These are phyloP conservation scores for Scedosporium dehoogii DNA, from an alignment of 2,329 filamentous ascomycete species.

Conservation along the genomic window DNA sequence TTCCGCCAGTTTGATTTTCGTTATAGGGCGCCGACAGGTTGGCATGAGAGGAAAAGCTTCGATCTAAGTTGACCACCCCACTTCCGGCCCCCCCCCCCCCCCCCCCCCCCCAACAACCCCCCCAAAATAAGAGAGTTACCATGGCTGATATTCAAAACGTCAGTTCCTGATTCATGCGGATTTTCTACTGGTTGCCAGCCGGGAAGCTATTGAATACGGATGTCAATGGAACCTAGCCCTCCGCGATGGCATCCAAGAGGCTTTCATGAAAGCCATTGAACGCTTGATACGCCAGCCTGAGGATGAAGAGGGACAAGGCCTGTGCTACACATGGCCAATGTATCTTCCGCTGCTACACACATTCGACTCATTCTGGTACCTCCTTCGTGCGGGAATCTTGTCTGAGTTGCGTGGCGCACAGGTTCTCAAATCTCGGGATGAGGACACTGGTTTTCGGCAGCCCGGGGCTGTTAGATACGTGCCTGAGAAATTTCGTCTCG, in stretches of 20 bases:
- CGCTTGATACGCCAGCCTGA: not conserved
- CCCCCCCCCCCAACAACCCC: too few relatives aligned
- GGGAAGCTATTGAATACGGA: conserved; percentile 13
- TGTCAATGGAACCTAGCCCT: conserved; percentile 11
- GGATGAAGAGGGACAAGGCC: not conserved
- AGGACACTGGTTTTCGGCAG: not conserved
- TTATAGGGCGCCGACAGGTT: too few relatives aligned
- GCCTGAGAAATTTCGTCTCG: not conserved
- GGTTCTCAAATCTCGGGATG: too few relatives aligned
- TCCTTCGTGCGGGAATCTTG: not conserved
- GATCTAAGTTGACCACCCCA: too few relatives aligned
- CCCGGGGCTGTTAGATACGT: not conserved
- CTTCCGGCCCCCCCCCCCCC: too few relatives aligned
- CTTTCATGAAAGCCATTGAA: not conserved
- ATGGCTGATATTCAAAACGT: not conserved
- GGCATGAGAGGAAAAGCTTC: too few relatives aligned
- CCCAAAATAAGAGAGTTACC: not conserved
- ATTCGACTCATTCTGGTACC: not conserved
- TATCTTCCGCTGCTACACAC: not conserved
- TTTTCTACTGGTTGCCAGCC: conserved; percentile 15
- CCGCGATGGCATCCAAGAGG: not conserved
- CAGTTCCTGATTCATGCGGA: conserved; percentile 20
- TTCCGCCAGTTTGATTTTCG: too few relatives aligned
- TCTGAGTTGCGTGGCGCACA: too few relatives aligned
- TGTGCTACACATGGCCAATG: not conserved